A percentile compares a stretch with the other conserved stretches of the same genome.
phyloP scores from a whole-genome alignment of 2,329 filamentous ascomycete species.

The Zymoseptoria passerinii region DNA sequence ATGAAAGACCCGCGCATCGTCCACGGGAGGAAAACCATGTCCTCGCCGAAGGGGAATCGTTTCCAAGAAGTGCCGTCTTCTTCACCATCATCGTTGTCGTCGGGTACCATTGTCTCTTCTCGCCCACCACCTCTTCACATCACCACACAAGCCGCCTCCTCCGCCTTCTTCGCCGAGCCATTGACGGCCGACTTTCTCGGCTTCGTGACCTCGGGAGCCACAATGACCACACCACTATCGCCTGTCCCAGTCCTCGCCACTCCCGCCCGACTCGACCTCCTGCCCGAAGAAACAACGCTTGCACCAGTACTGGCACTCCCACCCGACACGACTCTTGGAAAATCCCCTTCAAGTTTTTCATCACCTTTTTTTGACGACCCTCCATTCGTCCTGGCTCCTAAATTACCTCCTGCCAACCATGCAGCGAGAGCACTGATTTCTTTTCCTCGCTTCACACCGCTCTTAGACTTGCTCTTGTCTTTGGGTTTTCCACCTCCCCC shows the following conservation, averaged over 20 bases:
- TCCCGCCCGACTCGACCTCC: background rate
- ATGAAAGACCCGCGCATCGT: background rate
- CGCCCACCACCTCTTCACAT: background rate
- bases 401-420: conserved; percentile 23
- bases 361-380: background rate
- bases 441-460: conserved; percentile 17
- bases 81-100: background rate
- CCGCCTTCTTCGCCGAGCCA: background rate
- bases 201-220: background rate
- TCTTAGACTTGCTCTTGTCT: conserved; percentile 10
- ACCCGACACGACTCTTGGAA: background rate
- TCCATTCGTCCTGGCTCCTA: conserved; percentile 7
- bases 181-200: background rate
- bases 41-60: background rate
- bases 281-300: background rate
- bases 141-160: background rate
- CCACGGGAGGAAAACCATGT: conserved; percentile 1
- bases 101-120: background rate
- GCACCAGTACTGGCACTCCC: background rate
- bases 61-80: background rate
- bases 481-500: background rate
- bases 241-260: background rate
- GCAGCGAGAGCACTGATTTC: conserved; percentile 20
- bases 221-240: background rate
- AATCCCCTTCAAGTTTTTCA: background rate